Conservation (phyloP, 495 filamentous ascomycete species). For the Darksidea phi region DNA sequence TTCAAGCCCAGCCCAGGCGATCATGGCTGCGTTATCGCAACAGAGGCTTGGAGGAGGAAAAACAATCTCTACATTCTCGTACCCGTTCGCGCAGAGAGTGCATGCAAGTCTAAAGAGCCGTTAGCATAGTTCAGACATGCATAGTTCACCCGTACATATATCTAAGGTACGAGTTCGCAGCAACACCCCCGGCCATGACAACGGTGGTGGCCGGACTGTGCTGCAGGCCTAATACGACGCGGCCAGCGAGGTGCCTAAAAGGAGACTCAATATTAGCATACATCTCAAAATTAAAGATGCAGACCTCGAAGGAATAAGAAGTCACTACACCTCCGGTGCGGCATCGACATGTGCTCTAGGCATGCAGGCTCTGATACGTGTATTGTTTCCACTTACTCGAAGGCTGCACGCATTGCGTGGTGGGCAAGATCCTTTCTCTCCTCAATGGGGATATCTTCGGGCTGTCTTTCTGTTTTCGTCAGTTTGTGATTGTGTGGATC, state of each 20-base stretch:
- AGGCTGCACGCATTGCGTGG: constrained; percentile 72
- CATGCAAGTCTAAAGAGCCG: constrained; percentile 24
- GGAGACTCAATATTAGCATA: too few species aligned
- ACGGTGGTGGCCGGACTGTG: constrained; percentile 54
- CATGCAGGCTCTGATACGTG: too few species aligned
- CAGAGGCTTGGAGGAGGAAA: constrained; percentile 75
- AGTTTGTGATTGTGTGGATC: constrained; percentile 33
- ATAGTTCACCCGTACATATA: constrained; percentile 49
- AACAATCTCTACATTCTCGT: constrained; percentile 58
- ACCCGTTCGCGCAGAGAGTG: constrained; percentile 61
- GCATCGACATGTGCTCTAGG: too few species aligned
- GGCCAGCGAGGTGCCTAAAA: constrained; percentile 62
- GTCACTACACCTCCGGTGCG: too few species aligned
- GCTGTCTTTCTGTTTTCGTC: constrained; percentile 7
- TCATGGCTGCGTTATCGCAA: constrained; percentile 98
- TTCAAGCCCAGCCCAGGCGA: constrained; percentile 89
- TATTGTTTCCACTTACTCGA: constrained; percentile 53
- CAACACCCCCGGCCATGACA: constrained; percentile 87
- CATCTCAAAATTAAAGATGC: too few species aligned
- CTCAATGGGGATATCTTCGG: constrained; percentile 36
- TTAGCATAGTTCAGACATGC: neutral
- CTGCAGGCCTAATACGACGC: constrained; percentile 67
- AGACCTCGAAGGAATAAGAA: too few species aligned
- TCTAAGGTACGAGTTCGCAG: constrained; percentile 74
- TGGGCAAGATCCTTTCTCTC: constrained; percentile 66